Evolutionary conservation across 305 asterid genomes (phyloP).

Genomic region (Solanum aculeatissimum): DNA sequence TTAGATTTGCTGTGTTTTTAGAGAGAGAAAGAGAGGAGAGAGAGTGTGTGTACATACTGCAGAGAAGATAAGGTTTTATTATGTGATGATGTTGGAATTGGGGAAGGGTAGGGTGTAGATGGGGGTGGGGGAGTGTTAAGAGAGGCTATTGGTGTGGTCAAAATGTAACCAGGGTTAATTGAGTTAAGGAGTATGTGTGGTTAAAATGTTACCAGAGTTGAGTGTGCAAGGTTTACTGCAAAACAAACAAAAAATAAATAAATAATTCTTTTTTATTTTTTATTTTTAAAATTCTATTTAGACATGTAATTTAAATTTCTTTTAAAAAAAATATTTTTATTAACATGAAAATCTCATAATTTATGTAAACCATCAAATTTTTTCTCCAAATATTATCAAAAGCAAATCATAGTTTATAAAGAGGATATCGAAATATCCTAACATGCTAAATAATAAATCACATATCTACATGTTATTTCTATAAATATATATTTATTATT

Average conservation of each 20-base stretch:
- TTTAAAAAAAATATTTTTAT: too few relatives aligned
- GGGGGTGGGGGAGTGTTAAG: neutral
- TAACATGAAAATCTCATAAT: too few relatives aligned
- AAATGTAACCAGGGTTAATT: neutral
- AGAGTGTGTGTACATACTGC: slow-evolving; percentile 2
- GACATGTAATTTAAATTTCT: too few relatives aligned
- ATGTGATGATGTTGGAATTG: slow-evolving; percentile 6
- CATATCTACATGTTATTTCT: too few relatives aligned
- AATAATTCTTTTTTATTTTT: neutral
- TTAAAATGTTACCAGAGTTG: neutral
- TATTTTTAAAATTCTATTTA: too few relatives aligned
- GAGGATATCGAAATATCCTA: too few relatives aligned
- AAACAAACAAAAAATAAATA: neutral
- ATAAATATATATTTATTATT: too few relatives aligned
- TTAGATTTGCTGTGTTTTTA: neutral
- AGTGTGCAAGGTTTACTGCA: neutral
- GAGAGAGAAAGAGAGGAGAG: slow-evolving; percentile 3
- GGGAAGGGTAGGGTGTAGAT: neutral
- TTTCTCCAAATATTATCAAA: too few relatives aligned
- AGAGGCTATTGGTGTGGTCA: neutral
- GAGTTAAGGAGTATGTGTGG: neutral
- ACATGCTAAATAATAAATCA: too few relatives aligned
- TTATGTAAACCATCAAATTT: too few relatives aligned
- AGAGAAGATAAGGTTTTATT: slow-evolving; percentile 67
- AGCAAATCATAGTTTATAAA: too few relatives aligned